Conservation (phyloP, 495 filamentous ascomycete species). For the Neurospora africana region DNA sequence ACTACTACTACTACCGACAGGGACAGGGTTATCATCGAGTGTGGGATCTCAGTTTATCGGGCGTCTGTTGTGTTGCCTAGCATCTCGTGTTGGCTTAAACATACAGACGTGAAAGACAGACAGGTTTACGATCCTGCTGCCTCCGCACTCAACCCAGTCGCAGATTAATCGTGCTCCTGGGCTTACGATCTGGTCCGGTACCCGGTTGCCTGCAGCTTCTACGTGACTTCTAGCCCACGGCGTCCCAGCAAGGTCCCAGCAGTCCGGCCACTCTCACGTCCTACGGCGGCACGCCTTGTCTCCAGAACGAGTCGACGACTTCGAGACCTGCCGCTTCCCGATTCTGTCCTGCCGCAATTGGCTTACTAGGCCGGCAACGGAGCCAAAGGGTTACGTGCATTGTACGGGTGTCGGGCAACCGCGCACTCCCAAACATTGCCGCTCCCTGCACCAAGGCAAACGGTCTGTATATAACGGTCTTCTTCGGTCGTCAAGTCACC, state of each 20-base stretch:
- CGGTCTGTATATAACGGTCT: conserved; percentile 3
- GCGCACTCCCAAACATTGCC: conserved; percentile 16
- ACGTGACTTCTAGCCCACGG: neutral
- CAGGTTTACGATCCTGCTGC: neutral
- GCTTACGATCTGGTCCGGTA: neutral
- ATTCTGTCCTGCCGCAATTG: neutral
- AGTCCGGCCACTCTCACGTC: neutral
- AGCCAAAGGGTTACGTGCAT: conserved; percentile 16
- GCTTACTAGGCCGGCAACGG: conserved; percentile 11
- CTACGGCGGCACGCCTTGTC: neutral
- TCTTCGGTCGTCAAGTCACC: conserved; percentile 3
- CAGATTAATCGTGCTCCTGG: neutral
- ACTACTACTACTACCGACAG: neutral
- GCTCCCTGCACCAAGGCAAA: conserved; percentile 15
- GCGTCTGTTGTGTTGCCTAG: neutral
- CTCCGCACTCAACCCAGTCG: neutral
- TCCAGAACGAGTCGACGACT: neutral
- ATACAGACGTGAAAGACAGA: neutral
- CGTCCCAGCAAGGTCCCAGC: neutral
- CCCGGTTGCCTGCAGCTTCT: neutral
- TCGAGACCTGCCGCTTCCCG: neutral
- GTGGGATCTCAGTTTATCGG: neutral
- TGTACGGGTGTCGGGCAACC: conserved; percentile 13
- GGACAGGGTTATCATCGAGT: neutral
- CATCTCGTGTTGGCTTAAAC: neutral